Evolutionary conservation across 257 asterid species (phyloP), one percentile per base, ranked within the genome.

Genomic region (Fraxinus americana): DNA sequence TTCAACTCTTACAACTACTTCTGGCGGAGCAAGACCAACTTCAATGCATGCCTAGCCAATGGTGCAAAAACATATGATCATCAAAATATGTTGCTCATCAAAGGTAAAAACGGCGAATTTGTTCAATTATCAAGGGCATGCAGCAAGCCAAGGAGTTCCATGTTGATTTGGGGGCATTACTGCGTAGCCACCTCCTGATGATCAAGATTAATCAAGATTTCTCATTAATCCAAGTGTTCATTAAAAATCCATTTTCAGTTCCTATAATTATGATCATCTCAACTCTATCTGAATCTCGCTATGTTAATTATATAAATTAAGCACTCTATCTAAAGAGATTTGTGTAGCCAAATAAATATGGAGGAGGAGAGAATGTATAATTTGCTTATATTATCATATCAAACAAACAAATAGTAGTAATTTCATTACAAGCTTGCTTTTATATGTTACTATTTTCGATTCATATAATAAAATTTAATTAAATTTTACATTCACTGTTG

Each of bases 131-230:
- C 82, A 75, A 86, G 83, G 80, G 88, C 91, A 34, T 94, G 98
- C 97, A 90, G 88, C 36, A 92, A 89, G 78, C 75, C 86, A 0
- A 85, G 86, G 72, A 89, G 86, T 59, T 84, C 95, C 71, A 86
- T 83, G 29, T 1, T 76, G 73, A 75, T 84, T 36, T 85, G 93
- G 90, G 90, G 87, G 87, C 91, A 97, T 39, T 63, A 82, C 71
- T 92, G 98, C 92, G 87, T 94, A 78, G 94, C 96, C 74, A 89
- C 98, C 29, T 91, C 90, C 75, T 88, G 77, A 90, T 70, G 52
- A 27, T 59, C 54, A 35, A 41, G 57, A 48, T 16, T 70, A 43
- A 27, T 59, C 54, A 35, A 43, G 57, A 48, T 16, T 48, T 48
- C 57, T 48, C 57, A 2, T 48, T 14, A 14, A 14, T 48, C n/a